Conservation (phyloP, 2,329 filamentous ascomycete genomes). For the Sporothrix dimorphospora region DNA sequence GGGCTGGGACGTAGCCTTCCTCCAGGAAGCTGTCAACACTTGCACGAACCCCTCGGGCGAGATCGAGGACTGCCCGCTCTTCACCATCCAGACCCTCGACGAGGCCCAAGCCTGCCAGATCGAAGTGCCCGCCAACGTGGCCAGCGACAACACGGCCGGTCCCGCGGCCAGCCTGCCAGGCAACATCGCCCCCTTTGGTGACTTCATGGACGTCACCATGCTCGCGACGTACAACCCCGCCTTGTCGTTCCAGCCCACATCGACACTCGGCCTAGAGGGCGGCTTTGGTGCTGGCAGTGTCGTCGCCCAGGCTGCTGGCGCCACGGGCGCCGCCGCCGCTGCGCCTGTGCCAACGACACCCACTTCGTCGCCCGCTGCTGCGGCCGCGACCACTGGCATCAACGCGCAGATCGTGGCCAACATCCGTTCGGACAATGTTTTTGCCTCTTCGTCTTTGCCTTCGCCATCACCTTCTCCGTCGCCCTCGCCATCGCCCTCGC, state of each 20-base stretch:
- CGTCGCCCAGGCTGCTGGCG: conserved; percentile 15
- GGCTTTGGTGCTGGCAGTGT: not conserved
- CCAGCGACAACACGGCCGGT: conserved; percentile 63
- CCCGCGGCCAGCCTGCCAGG: conserved; percentile 64
- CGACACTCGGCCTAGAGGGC: conserved; percentile 23
- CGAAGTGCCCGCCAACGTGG: conserved; percentile 57
- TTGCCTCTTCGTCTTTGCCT: not conserved
- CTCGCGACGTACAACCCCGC: conserved; percentile 29
- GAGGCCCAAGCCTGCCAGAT: conserved; percentile 65
- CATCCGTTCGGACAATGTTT: not conserved
- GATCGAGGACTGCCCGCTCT: conserved; percentile 75
- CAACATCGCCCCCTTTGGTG: conserved; percentile 50
- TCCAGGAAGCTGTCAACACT: conserved; percentile 71
- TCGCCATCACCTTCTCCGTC: conserved; percentile 23
- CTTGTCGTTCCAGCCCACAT: conserved; percentile 28
- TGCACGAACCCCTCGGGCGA: conserved; percentile 74
- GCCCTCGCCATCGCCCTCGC: not conserved
- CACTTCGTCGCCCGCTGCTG: not conserved
- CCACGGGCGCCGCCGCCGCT: conserved; percentile 26
- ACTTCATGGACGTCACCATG: conserved; percentile 28
- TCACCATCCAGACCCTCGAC: conserved; percentile 65
- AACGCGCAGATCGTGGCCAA: not conserved
- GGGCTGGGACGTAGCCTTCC: conserved; percentile 72
- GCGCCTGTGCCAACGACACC: conserved; percentile 18
- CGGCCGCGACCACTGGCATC: not conserved